Conservation (phyloP, 805 yeast genomes). For the Sugiyamaella mastotermitis region DNA sequence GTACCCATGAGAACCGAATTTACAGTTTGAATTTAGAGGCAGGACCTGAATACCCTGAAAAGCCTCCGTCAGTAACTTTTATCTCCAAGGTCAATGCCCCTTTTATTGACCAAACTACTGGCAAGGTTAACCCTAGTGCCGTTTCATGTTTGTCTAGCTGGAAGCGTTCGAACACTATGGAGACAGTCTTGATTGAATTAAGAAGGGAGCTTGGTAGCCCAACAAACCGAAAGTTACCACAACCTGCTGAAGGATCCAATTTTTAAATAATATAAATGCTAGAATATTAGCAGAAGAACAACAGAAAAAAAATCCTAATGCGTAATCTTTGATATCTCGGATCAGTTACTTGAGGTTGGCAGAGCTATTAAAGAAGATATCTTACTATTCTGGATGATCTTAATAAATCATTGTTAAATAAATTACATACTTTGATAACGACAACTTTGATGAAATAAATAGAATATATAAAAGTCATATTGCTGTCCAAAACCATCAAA, state of each 20-base stretch:
- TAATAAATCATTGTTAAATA: too few relatives aligned
- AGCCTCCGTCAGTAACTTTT: conserved; percentile 80
- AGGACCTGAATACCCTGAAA: conserved; percentile 79
- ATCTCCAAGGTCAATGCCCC: conserved; percentile 84
- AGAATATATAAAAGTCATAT: too few relatives aligned
- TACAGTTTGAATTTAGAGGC: conserved; percentile 78
- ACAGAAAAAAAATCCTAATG: too few relatives aligned
- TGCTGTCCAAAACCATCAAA: too few relatives aligned
- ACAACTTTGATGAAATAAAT: too few relatives aligned
- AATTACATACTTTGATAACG: too few relatives aligned
- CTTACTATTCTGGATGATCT: too few relatives aligned
- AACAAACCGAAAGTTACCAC: conserved; percentile 74
- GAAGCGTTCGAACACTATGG: conserved; percentile 91
- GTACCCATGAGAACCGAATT: conserved; percentile 85
- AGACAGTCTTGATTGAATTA: conserved; percentile 80
- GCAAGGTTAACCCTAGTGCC: conserved; percentile 42
- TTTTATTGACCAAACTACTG: conserved; percentile 68
- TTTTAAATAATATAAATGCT: conserved; percentile 34
- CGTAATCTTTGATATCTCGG: too few relatives aligned
- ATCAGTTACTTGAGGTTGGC: too few relatives aligned
- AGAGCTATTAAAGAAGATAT: too few relatives aligned
- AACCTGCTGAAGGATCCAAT: conserved; percentile 85
- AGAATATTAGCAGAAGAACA: too few relatives aligned
- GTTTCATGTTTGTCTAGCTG: conserved; percentile 73
- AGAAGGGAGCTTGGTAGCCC: conserved; percentile 85